Percentiles rank a stretch among this genome's conserved stretches.
These are phyloP conservation scores for Brettanomyces naardenensis DNA, from an alignment of 805 yeast species.

Conservation along the genomic window DNA sequence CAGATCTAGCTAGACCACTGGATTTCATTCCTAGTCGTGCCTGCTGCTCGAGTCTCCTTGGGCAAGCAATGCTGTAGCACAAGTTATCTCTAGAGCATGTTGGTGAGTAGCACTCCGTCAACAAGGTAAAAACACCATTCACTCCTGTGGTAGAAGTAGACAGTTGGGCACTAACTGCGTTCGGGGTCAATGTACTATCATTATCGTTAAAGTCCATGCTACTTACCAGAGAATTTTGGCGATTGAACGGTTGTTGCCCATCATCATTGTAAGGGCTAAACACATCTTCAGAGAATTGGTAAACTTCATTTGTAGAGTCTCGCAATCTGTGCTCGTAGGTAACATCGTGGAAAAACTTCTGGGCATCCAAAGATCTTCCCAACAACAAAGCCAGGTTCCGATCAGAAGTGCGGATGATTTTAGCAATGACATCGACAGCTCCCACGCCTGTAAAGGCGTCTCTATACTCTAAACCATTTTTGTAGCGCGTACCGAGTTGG, in stretches of 20 bases:
- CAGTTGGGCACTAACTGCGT: not conserved
- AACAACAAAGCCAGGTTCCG: constrained; percentile 80
- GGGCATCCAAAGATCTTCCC: constrained; percentile 92
- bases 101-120: constrained; percentile 95
- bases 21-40: constrained; percentile 85
- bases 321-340: constrained; percentile 89
- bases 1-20: constrained; percentile 67
- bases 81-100: constrained; percentile 84
- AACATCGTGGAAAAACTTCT: constrained; percentile 89
- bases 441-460: constrained; percentile 91
- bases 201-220: constrained; percentile 6
- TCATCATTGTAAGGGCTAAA: constrained; percentile 21
- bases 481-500: constrained; percentile 67
- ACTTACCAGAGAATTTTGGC: constrained; percentile 23
- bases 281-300: constrained; percentile 63
- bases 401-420: constrained; percentile 82
- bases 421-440: constrained; percentile 86
- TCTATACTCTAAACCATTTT: constrained; percentile 86
- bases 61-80: constrained; percentile 95
- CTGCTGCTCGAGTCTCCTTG: constrained; percentile 91
- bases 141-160: constrained; percentile 30
- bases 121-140: constrained; percentile 86
- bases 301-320: constrained; percentile 81
- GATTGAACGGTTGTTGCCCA: constrained; percentile 10
- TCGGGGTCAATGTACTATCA: constrained; percentile 2